Conservation (phyloP, 2,329 filamentous ascomycete species). For the Fusarium tricinctum region DNA sequence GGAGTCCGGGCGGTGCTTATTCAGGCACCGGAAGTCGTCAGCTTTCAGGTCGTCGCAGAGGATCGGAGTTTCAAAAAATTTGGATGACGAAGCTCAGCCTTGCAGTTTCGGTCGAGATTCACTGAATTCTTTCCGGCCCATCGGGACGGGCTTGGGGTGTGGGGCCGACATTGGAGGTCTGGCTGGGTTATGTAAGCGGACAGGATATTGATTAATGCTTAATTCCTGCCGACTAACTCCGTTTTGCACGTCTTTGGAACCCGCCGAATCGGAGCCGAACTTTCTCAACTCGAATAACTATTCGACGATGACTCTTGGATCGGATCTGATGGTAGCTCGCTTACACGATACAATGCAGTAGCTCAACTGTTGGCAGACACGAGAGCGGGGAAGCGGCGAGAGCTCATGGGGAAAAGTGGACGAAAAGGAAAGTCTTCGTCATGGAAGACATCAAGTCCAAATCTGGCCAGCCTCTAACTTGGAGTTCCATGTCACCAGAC, state of each 20-base stretch:
- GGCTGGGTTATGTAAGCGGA: constrained; percentile 37
- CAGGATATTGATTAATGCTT: constrained; percentile 17
- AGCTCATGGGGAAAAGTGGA: not conserved
- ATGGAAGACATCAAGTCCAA: constrained; percentile 14
- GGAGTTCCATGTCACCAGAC: constrained; percentile 29
- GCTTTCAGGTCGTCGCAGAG: constrained; percentile 6
- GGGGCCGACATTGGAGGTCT: constrained; percentile 31
- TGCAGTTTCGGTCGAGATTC: constrained; percentile 12
- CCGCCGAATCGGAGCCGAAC: constrained; percentile 45
- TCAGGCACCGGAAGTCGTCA: constrained; percentile 24
- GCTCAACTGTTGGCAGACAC: constrained; percentile 8
- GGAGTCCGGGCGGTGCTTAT: constrained; percentile 27
- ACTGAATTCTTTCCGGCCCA: constrained; percentile 12
- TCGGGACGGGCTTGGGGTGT: constrained; percentile 28
- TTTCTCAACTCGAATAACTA: constrained; percentile 8
- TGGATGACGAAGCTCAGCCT: constrained; percentile 39
- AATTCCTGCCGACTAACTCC: constrained; percentile 51
- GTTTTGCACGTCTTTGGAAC: constrained; percentile 14
- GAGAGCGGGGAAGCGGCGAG: constrained; percentile 21
- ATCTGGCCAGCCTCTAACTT: constrained; percentile 1
- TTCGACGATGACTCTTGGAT: constrained; percentile 11
- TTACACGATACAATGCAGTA: constrained; percentile 34
- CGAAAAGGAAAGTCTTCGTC: constrained; percentile 24
- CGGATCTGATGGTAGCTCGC: constrained; percentile 17
- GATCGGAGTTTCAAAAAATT: constrained; percentile 12